A percentile compares a stretch with the other conserved stretches of the same genome.
These are phyloP conservation scores for Xylariaceae sp. DNA, from an alignment of 2,329 filamentous ascomycete species.

Conservation along the genomic window DNA sequence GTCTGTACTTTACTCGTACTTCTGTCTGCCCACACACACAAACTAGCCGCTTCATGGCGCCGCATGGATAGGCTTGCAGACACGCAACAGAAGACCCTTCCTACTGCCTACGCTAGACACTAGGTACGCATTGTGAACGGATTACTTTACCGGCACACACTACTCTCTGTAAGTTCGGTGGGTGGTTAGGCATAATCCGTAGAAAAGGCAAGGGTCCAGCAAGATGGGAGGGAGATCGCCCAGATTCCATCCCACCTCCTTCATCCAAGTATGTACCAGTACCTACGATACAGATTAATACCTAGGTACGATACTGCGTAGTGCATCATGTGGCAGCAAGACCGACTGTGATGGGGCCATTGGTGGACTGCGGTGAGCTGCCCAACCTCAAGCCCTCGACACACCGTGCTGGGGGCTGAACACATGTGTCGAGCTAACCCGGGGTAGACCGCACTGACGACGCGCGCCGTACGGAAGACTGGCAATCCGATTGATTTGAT, in stretches of 20 bases:
- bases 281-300: no score
- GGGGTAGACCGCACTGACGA: no score
- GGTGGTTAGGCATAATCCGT: no score
- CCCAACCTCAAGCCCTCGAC: slow-evolving; percentile 5
- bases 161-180: no score
- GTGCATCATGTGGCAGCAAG: not conserved
- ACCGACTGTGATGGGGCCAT: no score
- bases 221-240: not conserved
- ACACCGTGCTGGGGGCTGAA: slow-evolving; percentile 8
- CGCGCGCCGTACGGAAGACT: not conserved
- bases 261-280: not conserved
- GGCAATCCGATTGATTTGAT: not conserved
- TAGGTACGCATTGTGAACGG: no score
- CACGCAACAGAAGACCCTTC: not conserved
- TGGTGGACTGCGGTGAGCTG: not conserved
- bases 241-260: not conserved
- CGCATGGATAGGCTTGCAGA: slow-evolving; percentile 13
- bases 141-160: no score
- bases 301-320: not conserved
- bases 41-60: slow-evolving; percentile 1
- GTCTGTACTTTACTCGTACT: not conserved
- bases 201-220: no score
- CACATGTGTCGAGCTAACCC: not conserved
- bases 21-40: not conserved
- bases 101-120: not conserved